phyloP scores from a whole-genome alignment of 208 protist species.

The Leishmania mexicana region DNA sequence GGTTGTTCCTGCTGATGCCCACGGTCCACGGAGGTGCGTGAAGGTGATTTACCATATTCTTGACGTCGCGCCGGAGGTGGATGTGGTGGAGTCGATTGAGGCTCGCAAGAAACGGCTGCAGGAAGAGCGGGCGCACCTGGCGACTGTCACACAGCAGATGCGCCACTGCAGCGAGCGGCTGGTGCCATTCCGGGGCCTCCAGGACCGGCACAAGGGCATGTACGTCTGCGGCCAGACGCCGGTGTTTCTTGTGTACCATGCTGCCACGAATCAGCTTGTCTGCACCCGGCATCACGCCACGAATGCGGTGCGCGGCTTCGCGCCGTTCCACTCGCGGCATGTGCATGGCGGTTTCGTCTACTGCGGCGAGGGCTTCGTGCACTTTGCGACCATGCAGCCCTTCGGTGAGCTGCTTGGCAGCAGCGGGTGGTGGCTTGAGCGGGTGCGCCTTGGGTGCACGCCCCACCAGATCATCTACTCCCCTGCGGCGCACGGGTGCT shows the following conservation, averaged over 20 bases:
- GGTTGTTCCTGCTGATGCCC: slow-evolving; percentile 35
- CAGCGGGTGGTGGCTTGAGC: slow-evolving; percentile 70
- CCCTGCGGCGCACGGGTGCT: slow-evolving; percentile 65
- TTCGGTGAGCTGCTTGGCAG: slow-evolving; percentile 47
- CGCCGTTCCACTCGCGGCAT: slow-evolving; percentile 62
- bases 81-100: slow-evolving; percentile 82
- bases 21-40: slow-evolving; percentile 60
- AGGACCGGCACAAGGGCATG: slow-evolving; percentile 45
- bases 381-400: slow-evolving; percentile 73
- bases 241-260: slow-evolving; percentile 76
- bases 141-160: slow-evolving; percentile 63
- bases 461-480: slow-evolving; percentile 83
- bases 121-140: slow-evolving; percentile 54
- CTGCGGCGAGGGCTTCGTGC: slow-evolving; percentile 80
- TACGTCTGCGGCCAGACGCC: slow-evolving; percentile 90
- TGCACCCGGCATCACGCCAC: slow-evolving; percentile 58
- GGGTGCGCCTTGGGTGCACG: slow-evolving; percentile 73
- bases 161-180: slow-evolving; percentile 73
- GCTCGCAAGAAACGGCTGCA: slow-evolving; percentile 63
- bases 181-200: slow-evolving; percentile 50
- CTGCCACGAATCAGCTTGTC: slow-evolving; percentile 53
- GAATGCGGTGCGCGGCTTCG: slow-evolving; percentile 74
- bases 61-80: slow-evolving; percentile 66
- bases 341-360: slow-evolving; percentile 69
- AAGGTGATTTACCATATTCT: slow-evolving; percentile 80